Percentiles rank a stretch among this genome's conserved stretches.
Conservation (phyloP, 2,329 filamentous ascomycete genomes). For the Monilinia laxa region DNA sequence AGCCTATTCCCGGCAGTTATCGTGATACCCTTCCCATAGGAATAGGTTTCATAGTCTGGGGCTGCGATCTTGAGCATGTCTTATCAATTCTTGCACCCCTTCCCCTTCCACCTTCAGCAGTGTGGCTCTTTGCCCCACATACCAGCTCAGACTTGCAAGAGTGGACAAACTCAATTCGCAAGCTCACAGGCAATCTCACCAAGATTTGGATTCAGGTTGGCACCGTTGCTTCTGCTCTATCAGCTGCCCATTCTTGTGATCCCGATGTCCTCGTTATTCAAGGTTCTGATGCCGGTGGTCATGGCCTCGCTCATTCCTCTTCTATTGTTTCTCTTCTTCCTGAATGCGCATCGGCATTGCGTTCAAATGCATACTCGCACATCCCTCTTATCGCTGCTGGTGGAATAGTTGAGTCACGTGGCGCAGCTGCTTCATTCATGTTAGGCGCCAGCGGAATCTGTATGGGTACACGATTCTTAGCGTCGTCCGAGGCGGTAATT, state of each 20-base stretch:
- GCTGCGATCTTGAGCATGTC: slow-evolving; percentile 43
- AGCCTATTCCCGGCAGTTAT: slow-evolving; percentile 24
- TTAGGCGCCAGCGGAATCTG: slow-evolving; percentile 46
- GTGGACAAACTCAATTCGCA: slow-evolving; percentile 39
- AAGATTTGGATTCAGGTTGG: slow-evolving; percentile 43
- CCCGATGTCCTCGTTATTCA: slow-evolving; percentile 43
- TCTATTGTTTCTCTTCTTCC: slow-evolving; percentile 42
- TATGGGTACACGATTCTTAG: slow-evolving; percentile 53
- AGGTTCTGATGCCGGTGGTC: slow-evolving; percentile 43
- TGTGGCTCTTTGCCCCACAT: slow-evolving; percentile 50
- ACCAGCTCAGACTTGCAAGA: slow-evolving; percentile 32
- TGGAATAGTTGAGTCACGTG: slow-evolving; percentile 43
- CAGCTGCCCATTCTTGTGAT: slow-evolving; percentile 30
- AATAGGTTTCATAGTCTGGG: slow-evolving; percentile 50
- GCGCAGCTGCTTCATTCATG: slow-evolving; percentile 40
- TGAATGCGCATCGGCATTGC: slow-evolving; percentile 40
- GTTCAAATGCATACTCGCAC: slow-evolving; percentile 30
- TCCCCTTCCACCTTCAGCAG: slow-evolving; percentile 41
- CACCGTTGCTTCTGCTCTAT: slow-evolving; percentile 36
- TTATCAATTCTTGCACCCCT: slow-evolving; percentile 37
- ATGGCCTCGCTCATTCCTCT: slow-evolving; percentile 39
- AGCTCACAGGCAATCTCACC: slow-evolving; percentile 30
- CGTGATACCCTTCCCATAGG: slow-evolving; percentile 45
- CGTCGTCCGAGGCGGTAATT: slow-evolving; percentile 48
- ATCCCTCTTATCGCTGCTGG: slow-evolving; percentile 41